Evolutionary conservation across 768 basidiomycete genomes (phyloP), one percentile per base, ranked within the genome.

Genomic region (Hypholoma fasciculare): DNA sequence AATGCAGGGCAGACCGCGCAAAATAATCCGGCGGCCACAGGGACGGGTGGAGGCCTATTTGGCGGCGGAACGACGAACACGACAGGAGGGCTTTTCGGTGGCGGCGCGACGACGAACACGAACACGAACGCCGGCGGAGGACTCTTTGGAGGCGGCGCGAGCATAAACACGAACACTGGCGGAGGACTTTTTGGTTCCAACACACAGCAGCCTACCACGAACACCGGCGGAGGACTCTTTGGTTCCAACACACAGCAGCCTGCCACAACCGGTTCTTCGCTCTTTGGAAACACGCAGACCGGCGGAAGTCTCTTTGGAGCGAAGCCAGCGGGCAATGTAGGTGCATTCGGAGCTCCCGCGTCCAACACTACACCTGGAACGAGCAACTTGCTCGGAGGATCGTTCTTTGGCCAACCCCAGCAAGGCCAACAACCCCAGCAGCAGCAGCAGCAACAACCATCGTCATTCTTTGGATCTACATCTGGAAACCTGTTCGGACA

Each of bases 391-490:
- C 68, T 68, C 61, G 67, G 68, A 54, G 59, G 58, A 60, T 61
- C 52, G 57, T 54, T 67, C 12, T 67, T 69, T 47, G 66, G 65
- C 11, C 58, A 58, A 19, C 61, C 44, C 27, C 57, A 60, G 54
- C 39, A 58, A 59, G 58, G 71, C 61, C 66, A 68, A 65, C 61
- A 67, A 50, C 30, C 30, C 6, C 30, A 63, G 65, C 65, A 67
- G 27, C 72, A 58, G 39, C 69, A 65, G 57, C 69, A 68, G 52
- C 67, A 70, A 58, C 67, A 67, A 44, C 68, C 64, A 53, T 63
- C 63, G 20, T 48, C 64, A 34, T 49, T 71, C 57, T 66, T 80
- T 71, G 69, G 73, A 49, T 59, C 75, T 61, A 65, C 70, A 23
- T 59, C 63, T 47, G 69, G 30, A 43, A 63, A 71, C 19, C 59